Base-by-base conservation (phyloP, 2,329 filamentous ascomycete genomes). In the Fusarium pininemorale region DNA sequence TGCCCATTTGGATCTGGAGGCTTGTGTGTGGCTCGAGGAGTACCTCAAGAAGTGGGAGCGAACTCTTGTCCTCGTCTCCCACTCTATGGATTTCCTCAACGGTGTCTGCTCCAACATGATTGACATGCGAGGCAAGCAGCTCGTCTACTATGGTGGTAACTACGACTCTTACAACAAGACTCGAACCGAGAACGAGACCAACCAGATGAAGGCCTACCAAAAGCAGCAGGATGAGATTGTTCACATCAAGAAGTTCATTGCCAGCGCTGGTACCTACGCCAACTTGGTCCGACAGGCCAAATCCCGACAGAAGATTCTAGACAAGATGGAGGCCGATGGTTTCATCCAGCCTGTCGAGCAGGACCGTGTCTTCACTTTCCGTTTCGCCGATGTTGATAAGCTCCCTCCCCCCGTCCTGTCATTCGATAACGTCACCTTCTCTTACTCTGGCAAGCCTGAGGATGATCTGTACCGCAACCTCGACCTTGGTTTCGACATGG, bases 191-290 rank as follows among this genome's bases (percentile, higher is more conserved):
- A 93, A 98, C 85, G 96, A 99, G 86, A 92, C 92, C 84, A 99
- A 99, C 88, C 96, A 99, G 88, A 94, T 93, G 91, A 99, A 98
- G 90, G 96, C 96, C 74, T 99, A 99, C 88, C 89, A 93, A 84
- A 99, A 99, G 90, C 96, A 99, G 84, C 96, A 99, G 83, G 96
- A 99, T 73, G 96, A 99, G 88, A 99, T 99, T 84, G 90, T 91
- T 78, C 97, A 99, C 89, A 99, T 99, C 90, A 98, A 99, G 90
- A 98, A 98, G 87, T 99, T 99, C 89, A 99, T 99, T 83, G 96
- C 97, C 81, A 98, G 96, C 72, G 96, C 96, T 66, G 96, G 97
- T 95, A 99, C 96, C 70, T 99, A 99, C 82, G 96, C 97, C 90
- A 99, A 99, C 88, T 90, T 99, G 88, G 96, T 99, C 82, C 91